A percentile compares a stretch with the other conserved stretches of the same genome.
These are phyloP conservation scores for Cutaneotrichosporon mucoides DNA, from an alignment of 1,284 basidiomycete genomes.

Conservation along the genomic window DNA sequence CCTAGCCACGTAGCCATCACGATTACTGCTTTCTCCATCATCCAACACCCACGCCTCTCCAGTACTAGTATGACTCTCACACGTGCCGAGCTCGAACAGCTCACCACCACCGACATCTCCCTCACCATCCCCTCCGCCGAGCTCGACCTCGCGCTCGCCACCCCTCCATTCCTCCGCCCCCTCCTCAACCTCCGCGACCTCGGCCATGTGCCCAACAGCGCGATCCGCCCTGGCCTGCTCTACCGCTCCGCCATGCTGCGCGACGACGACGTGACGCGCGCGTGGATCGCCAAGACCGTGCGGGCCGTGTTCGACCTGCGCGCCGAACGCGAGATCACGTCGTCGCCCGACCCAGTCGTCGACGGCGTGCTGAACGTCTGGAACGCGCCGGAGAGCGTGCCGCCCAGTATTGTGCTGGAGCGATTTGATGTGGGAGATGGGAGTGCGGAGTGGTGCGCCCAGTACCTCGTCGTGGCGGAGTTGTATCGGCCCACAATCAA, in stretches of 20 bases:
- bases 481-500: slow-evolving; percentile 4
- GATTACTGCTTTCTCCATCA: too few species aligned
- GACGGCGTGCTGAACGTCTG: slow-evolving; percentile 7
- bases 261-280: neutral
- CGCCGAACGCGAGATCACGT: slow-evolving; percentile 2
- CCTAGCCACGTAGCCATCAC: too few species aligned
- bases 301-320: slow-evolving; percentile 14
- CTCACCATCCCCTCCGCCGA: neutral
- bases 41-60: too few species aligned
- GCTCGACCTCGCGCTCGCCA: slow-evolving; percentile 1
- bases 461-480: slow-evolving; percentile 6
- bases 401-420: neutral
- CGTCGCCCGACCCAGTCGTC: slow-evolving; percentile 7
- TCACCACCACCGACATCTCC: slow-evolving; percentile 2
- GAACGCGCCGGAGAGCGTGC: neutral
- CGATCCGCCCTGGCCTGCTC: slow-evolving; percentile 1
- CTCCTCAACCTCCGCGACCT: slow-evolving; percentile 18
- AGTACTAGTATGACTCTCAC: neutral
- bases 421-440: slow-evolving; percentile 14
- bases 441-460: slow-evolving; percentile 5
- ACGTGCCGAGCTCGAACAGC: slow-evolving; percentile 3
- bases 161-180: slow-evolving; percentile 10
- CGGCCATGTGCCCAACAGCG: slow-evolving; percentile 8
- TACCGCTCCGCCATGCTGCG: slow-evolving; percentile 11
- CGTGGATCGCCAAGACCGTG: slow-evolving; percentile 11